These are phyloP conservation scores for Cryoendolithus antarcticus DNA, from an alignment of 2,329 filamentous ascomycete species.

Conservation along the genomic window DNA sequence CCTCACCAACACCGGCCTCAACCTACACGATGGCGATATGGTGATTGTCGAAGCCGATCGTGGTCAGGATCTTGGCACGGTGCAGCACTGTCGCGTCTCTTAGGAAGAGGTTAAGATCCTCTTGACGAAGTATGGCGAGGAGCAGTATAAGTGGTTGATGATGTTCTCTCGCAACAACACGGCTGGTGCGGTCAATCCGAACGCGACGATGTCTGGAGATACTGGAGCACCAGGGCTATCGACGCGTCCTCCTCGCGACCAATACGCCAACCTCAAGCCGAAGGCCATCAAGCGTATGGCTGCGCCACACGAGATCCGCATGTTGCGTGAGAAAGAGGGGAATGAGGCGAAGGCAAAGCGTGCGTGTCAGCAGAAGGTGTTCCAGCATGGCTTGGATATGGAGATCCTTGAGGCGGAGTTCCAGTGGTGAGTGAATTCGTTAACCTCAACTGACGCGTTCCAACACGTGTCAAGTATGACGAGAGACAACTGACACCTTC, in stretches of 20 bases:
- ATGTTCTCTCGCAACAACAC: slow-evolving; percentile 59
- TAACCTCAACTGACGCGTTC: too few relatives aligned
- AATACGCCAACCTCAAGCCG: slow-evolving; percentile 60
- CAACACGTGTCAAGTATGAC: background rate
- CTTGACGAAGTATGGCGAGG: slow-evolving; percentile 83
- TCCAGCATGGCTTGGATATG: slow-evolving; percentile 90
- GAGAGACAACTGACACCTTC: background rate
- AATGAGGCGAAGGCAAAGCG: slow-evolving; percentile 96
- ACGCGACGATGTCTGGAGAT: slow-evolving; percentile 20
- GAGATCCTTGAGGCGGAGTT: slow-evolving; percentile 98
- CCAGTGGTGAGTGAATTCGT: slow-evolving; percentile 87
- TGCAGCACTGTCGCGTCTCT: slow-evolving; percentile 76
- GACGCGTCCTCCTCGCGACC: slow-evolving; percentile 18
- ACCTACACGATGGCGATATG: slow-evolving; percentile 79
- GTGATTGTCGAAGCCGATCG: slow-evolving; percentile 97
- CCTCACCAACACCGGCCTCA: slow-evolving; percentile 84
- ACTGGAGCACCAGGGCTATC: slow-evolving; percentile 10
- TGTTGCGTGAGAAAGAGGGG: slow-evolving; percentile 86
- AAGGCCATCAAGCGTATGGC: slow-evolving; percentile 95
- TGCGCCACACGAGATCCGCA: slow-evolving; percentile 78
- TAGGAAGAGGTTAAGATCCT: slow-evolving; percentile 78
- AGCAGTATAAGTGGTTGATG: slow-evolving; percentile 97
- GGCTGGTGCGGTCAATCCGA: slow-evolving; percentile 20
- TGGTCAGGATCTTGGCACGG: slow-evolving; percentile 87
- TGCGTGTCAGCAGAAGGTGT: slow-evolving; percentile 91